phyloP scores from a whole-genome alignment of 768 basidiomycete species.

The Tylopilus vinaceipallidus region DNA sequence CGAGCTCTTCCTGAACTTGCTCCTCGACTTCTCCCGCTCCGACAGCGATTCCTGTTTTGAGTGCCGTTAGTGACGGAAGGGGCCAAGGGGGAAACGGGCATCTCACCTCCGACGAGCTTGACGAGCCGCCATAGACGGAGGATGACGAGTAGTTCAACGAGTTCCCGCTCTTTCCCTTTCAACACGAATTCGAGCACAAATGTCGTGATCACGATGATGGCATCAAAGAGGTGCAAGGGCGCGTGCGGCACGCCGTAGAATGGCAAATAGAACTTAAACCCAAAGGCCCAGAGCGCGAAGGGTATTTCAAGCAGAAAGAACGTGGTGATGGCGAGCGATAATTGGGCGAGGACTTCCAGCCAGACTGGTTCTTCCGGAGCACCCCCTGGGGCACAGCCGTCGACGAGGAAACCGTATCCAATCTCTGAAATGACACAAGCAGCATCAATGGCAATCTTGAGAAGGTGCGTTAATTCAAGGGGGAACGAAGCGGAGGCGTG shows the following conservation, averaged over 20 bases:
- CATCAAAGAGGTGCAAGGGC: constrained; percentile 72
- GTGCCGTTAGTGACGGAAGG: background rate
- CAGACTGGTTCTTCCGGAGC: constrained; percentile 49
- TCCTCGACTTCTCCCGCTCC: constrained; percentile 73
- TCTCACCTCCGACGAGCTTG: constrained; percentile 63
- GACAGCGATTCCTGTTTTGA: constrained; percentile 61
- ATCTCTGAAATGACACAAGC: constrained; percentile 72
- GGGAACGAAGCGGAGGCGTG: constrained; percentile 18
- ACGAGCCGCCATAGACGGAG: constrained; percentile 81
- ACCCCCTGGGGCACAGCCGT: constrained; percentile 43
- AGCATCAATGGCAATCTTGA: constrained; percentile 62
- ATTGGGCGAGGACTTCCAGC: constrained; percentile 58
- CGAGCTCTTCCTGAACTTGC: constrained; percentile 47
- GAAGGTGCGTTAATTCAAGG: constrained; percentile 8
- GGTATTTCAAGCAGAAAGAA: constrained; percentile 81
- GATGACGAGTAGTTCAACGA: constrained; percentile 66
- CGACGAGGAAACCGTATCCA: constrained; percentile 60
- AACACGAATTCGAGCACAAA: constrained; percentile 72
- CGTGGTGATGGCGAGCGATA: constrained; percentile 67
- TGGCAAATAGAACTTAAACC: constrained; percentile 61
- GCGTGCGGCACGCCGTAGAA: constrained; percentile 53
- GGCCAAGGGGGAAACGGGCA: background rate
- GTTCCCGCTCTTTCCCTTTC: constrained; percentile 65
- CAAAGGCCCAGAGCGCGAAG: constrained; percentile 63
- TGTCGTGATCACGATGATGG: constrained; percentile 65